Conservation (phyloP, 257 asterid species). For the Solanum medicagineum region DNA sequence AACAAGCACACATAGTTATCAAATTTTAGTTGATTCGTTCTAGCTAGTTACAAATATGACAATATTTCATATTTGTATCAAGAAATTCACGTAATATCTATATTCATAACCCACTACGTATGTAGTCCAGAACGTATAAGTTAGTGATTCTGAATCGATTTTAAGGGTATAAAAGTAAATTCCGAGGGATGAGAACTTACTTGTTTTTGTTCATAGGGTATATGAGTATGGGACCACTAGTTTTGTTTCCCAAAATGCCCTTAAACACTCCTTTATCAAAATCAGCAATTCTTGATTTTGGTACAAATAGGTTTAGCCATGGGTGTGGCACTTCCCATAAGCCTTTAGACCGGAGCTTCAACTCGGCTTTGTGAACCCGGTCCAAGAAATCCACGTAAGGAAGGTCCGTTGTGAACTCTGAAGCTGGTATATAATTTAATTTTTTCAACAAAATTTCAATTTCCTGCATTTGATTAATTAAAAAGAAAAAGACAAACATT, state of each 20-base stretch:
- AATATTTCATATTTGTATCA: not conserved
- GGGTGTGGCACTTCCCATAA: slow-evolving; percentile 91
- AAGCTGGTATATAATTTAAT: slow-evolving; percentile 41
- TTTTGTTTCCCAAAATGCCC: slow-evolving; percentile 59
- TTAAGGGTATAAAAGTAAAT: not conserved
- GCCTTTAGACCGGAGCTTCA: slow-evolving; percentile 54
- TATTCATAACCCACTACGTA: too few relatives aligned
- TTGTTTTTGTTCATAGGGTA: slow-evolving; percentile 78
- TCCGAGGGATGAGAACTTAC: slow-evolving; percentile 18
- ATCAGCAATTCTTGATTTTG: slow-evolving; percentile 56
- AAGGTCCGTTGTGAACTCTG: slow-evolving; percentile 57
- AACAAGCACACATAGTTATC: not conserved
- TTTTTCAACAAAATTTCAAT: slow-evolving; percentile 35
- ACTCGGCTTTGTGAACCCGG: slow-evolving; percentile 87
- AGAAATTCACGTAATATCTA: not conserved
- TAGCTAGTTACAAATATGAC: not conserved
- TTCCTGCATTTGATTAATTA: slow-evolving; percentile 23
- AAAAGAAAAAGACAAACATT: not conserved
- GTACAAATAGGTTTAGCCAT: slow-evolving; percentile 74
- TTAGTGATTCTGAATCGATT: fast-evolving
- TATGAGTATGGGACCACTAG: slow-evolving; percentile 73
- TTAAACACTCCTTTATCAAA: slow-evolving; percentile 65
- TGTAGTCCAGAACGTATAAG: not conserved
- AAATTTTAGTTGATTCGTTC: not conserved
- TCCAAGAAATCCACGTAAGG: slow-evolving; percentile 61